Evolutionary conservation across 2,329 filamentous ascomycete genomes (phyloP), one percentile per base, ranked within the genome.

Genomic region (Penicillium sp.): DNA sequence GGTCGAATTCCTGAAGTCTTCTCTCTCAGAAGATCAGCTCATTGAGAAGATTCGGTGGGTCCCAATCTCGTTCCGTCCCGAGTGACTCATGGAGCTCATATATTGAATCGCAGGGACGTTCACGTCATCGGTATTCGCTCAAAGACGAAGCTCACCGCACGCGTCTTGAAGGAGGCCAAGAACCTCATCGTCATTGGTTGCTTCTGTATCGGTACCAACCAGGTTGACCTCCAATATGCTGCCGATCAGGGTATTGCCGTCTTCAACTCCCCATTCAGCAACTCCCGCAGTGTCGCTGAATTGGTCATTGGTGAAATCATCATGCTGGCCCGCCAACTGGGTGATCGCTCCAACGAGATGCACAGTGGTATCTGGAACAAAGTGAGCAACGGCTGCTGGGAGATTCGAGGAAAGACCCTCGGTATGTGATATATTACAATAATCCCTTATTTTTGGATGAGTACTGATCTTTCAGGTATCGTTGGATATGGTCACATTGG

Each of bases 211-310:
- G 94, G 94, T 62, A 99, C 94, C 53, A 97, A 76, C 59, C 74
- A 76, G 61, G 74, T 76, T 29, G 74, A 76, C 55, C 69, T 76
- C 26, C 73, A 76, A 59, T 76, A 73, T 65, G 73, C 74, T 5
- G 74, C 74, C n/a, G 69, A 74, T 16, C 70, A 76, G 56, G 74
- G 94, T 62, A 96, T 97, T 71, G 91, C 92, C 34, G 94, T 99
- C 61, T 99, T 99, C 85, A 99, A 99, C 78, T 97, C 94, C 42
- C 94, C 94, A 1, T 99, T 99, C 77, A 92, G 90, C 77, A 99
- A 99, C 78, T 97, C 93, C 8, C 88, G 94, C 72, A 96, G 90
- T 71, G 94, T 99, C 47, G 94, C 94, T 53, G 94, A 99, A 79
- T 81, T 97, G 53, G 91, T 97, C 65, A 97, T 99, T 71, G 88